Base-by-base conservation (phyloP, 345 rosid species). In the Streptanthus diversifolius region DNA sequence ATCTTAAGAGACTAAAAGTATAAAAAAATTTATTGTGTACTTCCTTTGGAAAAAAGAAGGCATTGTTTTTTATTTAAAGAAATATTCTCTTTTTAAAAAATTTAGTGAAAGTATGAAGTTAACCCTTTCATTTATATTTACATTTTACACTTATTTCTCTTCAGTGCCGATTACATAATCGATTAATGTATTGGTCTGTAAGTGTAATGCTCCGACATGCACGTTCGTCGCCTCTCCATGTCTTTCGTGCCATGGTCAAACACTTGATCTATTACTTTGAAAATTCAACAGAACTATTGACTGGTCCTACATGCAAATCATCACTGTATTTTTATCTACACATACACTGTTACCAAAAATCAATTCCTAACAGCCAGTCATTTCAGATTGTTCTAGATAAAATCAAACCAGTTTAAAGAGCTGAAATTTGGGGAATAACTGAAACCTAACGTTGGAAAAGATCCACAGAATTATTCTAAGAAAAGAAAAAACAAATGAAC, bases 381-480 rank as follows among this genome's bases (percentile, higher is more conserved):
- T 33, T 66, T 51, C 7, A 25, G 30, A 30, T 21, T 18, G n/a
- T 43, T 29, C 55, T 41, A 10, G 30, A 41, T 18, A 12, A 22
- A 27, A 11, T 35, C 7, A 18, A 13, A 54, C 22, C 6, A 56
- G 7, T 41, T 44, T 43, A 30, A 19, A 35, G 33, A 5, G 8
- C 51, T 51, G 12, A 36, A 48, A 24, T 24, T 24, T 37, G 33
- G 40, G 68, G 8, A 49, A 60, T 60, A 62, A 25, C 68, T 48
- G 60, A 71, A 36, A 49, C 51, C 39, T 60, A 63, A 40, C 36
- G 44, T 62, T 29, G 70, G 69, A 72, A 52, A 52, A 19, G 33
- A 14, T n/a, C n/a, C n/a, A n/a, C n/a, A n/a, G n/a, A n/a, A n/a
- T n/a, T n/a, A n/a, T n/a, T n/a, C n/a, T n/a, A n/a, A n/a, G n/a